A percentile compares a stretch with the other conserved stretches of the same genome.
phyloP scores from a whole-genome alignment of 495 filamentous ascomycete species.

The Tuber brumale region DNA sequence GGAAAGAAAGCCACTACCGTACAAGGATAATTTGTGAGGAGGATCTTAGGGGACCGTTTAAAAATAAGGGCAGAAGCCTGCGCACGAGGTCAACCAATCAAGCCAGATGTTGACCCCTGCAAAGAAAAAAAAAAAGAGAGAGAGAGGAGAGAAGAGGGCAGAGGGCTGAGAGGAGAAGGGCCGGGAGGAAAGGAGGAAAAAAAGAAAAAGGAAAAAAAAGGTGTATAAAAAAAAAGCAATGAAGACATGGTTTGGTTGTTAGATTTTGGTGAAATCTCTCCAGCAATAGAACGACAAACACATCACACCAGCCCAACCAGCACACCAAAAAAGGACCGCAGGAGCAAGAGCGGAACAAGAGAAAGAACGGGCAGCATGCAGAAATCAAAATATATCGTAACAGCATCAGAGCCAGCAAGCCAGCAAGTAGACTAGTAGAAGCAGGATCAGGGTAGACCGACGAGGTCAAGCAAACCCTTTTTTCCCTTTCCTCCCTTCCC shows the following conservation, averaged over 20 bases:
- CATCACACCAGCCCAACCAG: slow-evolving; percentile 32
- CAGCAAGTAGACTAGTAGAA: not conserved
- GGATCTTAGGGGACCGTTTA: not conserved
- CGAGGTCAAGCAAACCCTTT: not conserved
- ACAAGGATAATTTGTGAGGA: not conserved
- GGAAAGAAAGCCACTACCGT: not conserved
- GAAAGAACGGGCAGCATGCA: not conserved
- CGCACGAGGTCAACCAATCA: not conserved
- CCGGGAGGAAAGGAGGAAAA: not conserved
- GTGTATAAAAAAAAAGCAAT: not conserved
- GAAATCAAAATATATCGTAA: slow-evolving; percentile 1
- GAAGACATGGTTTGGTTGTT: not conserved
- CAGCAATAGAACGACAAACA: slow-evolving; percentile 34
- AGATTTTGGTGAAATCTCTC: slow-evolving; percentile 9
- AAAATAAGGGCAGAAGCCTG: slow-evolving; percentile 1
- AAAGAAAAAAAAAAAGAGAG: not conserved
- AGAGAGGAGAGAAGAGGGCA: not conserved
- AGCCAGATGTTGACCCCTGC: not conserved
- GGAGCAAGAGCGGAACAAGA: not conserved
- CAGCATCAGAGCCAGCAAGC: not conserved
- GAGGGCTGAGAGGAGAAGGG: too few species aligned
- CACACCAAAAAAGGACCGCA: not conserved
- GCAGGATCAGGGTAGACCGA: not conserved
- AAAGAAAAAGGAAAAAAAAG: not conserved
- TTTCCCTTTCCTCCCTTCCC: not conserved